Conservation (phyloP, 257 asterid genomes). For the Lycium barbarum region DNA sequence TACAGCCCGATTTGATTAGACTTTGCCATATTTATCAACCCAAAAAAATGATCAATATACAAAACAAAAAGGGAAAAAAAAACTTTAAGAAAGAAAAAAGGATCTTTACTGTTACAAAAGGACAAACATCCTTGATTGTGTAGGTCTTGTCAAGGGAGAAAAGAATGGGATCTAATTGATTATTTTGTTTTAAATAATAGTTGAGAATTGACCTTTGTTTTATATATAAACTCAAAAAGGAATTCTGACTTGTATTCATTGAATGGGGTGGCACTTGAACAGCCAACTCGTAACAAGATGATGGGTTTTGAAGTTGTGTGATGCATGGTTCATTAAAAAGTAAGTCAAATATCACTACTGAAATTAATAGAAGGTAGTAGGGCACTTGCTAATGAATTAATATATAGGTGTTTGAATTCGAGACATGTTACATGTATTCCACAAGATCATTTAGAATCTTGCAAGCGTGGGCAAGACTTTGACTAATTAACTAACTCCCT, state of each 20-base stretch:
- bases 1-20: constrained; percentile 54
- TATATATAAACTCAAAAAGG: not conserved
- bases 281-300: not conserved
- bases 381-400: too few species aligned
- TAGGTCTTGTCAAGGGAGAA: not conserved
- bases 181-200: not conserved
- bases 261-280: constrained; percentile 2
- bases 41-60: not conserved
- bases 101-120: constrained; percentile 33
- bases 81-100: not conserved
- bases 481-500: not conserved
- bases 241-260: not conserved
- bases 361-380: too few species aligned
- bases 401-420: not conserved
- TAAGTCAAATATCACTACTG: not conserved
- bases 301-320: not conserved
- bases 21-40: not conserved
- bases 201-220: constrained; percentile 14
- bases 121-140: constrained; percentile 39
- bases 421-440: constrained; percentile 1
- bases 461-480: not conserved
- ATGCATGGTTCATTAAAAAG: not conserved
- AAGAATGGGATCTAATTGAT: not conserved
- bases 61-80: not conserved
- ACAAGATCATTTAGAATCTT: not conserved